Conservation (phyloP, 1,284 basidiomycete genomes). For the Ganoderma sinense region DNA sequence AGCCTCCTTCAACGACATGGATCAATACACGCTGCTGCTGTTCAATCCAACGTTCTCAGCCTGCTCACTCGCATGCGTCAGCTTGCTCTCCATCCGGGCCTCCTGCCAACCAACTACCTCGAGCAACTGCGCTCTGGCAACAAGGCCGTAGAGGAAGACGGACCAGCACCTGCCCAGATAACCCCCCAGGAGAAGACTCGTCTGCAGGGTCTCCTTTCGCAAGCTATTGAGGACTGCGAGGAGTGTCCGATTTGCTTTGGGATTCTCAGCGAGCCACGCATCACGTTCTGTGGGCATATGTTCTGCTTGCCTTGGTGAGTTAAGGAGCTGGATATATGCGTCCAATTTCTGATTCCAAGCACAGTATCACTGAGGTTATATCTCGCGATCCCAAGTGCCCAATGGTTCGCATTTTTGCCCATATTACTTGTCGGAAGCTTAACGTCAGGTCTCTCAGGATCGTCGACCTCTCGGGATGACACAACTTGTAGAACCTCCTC, state of each 20-base stretch:
- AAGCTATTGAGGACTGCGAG: slow-evolving; percentile 82
- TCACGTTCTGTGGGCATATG: slow-evolving; percentile 80
- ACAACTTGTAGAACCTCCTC: slow-evolving; percentile 75
- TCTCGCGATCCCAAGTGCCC: slow-evolving; percentile 78
- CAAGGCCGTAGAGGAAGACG: slow-evolving; percentile 39
- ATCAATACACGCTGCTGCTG: slow-evolving; percentile 49
- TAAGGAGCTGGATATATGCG: background rate
- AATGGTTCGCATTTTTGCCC: slow-evolving; percentile 57
- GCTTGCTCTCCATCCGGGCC: slow-evolving; percentile 80
- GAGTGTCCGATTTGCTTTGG: slow-evolving; percentile 86
- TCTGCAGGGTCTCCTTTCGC: slow-evolving; percentile 70
- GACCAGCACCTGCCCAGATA: slow-evolving; percentile 43
- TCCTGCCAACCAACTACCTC: slow-evolving; percentile 80
- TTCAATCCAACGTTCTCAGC: slow-evolving; percentile 76
- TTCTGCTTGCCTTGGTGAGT: slow-evolving; percentile 80
- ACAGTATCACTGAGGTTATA: slow-evolving; percentile 74
- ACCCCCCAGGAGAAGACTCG: slow-evolving; percentile 59
- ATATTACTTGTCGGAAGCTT: slow-evolving; percentile 1
- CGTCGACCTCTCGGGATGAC: slow-evolving; percentile 67
- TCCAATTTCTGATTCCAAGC: slow-evolving; percentile 2
- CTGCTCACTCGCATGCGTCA: slow-evolving; percentile 91
- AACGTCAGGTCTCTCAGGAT: slow-evolving; percentile 54
- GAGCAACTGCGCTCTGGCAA: slow-evolving; percentile 63
- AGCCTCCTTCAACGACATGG: slow-evolving; percentile 55
- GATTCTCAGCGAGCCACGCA: slow-evolving; percentile 71